Conservation (phyloP, 805 yeast genomes). For the Yarrowia osloensis region DNA sequence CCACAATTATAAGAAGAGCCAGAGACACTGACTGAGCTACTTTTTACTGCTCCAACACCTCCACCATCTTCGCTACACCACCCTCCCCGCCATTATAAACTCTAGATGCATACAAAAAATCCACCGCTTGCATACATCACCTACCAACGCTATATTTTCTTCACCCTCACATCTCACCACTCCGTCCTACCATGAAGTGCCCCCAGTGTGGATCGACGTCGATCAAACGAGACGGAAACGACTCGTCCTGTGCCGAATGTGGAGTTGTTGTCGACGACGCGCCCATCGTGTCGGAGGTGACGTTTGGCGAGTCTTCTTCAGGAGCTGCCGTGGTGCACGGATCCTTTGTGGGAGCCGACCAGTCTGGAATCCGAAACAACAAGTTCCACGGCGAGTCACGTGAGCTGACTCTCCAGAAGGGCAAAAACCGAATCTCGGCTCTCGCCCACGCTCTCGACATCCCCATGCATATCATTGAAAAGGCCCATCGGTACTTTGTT, state of each 20-base stretch:
- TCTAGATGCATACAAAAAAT: background rate
- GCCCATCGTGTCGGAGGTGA: conserved; percentile 93
- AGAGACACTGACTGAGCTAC: too few species aligned
- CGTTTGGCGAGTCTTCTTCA: conserved; percentile 84
- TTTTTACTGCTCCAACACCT: too few species aligned
- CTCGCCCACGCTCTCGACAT: conserved; percentile 78
- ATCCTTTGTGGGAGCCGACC: conserved; percentile 86
- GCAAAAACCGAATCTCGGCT: conserved; percentile 72
- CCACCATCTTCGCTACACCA: too few species aligned
- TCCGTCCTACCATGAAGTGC: conserved; percentile 10
- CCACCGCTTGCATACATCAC: background rate
- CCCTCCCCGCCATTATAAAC: background rate
- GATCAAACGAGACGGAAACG: conserved; percentile 28
- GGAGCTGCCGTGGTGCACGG: conserved; percentile 98
- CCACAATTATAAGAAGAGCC: too few species aligned
- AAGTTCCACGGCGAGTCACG: conserved; percentile 60
- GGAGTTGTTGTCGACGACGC: conserved; percentile 89
- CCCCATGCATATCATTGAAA: conserved; percentile 81
- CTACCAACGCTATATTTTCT: background rate
- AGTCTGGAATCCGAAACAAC: conserved; percentile 45
- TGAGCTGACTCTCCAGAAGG: conserved; percentile 85
- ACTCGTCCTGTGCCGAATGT: conserved; percentile 62
- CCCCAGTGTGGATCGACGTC: conserved; percentile 23
- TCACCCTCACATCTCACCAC: background rate
- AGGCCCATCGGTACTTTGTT: conserved; percentile 87